Percentiles rank a stretch among this genome's conserved stretches.
Evolutionary conservation across 345 rosid species (phyloP).

Genomic region (Combretum micranthum): DNA sequence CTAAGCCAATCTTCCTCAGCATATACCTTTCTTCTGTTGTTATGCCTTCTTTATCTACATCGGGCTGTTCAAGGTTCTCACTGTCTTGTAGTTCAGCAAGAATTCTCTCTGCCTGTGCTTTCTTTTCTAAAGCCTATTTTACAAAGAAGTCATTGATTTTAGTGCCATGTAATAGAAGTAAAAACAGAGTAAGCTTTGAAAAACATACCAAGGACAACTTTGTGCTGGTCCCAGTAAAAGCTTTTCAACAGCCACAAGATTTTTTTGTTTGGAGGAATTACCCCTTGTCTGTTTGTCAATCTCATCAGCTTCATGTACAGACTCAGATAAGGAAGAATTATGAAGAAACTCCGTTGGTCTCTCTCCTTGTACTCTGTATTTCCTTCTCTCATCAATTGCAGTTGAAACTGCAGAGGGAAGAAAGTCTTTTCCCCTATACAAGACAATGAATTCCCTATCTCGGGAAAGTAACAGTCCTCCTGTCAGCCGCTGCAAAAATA

Average conservation of each 20-base stretch:
- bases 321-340: slow-evolving; percentile 9
- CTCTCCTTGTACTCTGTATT: slow-evolving; percentile 24
- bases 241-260: slow-evolving; percentile 36
- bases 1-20: slow-evolving; percentile 90
- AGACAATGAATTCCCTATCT: slow-evolving; percentile 71
- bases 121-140: slow-evolving; percentile 69
- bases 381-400: slow-evolving; percentile 73
- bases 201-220: slow-evolving; percentile 65
- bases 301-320: slow-evolving; percentile 17
- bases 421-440: slow-evolving; percentile 96
- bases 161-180: slow-evolving; percentile 9
- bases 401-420: slow-evolving; percentile 81
- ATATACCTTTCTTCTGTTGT: slow-evolving; percentile 86
- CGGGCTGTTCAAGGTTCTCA: slow-evolving; percentile 43
- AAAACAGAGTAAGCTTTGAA: slow-evolving; percentile 15
- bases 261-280: slow-evolving; percentile 20
- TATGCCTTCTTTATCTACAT: slow-evolving; percentile 70
- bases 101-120: slow-evolving; percentile 69
- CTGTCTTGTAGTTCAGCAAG: slow-evolving; percentile 48
- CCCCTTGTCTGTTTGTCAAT: slow-evolving; percentile 15
- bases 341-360: slow-evolving; percentile 20
- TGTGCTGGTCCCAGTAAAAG: slow-evolving; percentile 43
- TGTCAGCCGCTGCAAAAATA: slow-evolving; percentile 68
- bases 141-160: slow-evolving; percentile 7
- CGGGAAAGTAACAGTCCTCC: slow-evolving; percentile 79